phyloP scores from a whole-genome alignment of 2,329 filamentous ascomycete genomes.

The Rhexocercosporidium sp. region DNA sequence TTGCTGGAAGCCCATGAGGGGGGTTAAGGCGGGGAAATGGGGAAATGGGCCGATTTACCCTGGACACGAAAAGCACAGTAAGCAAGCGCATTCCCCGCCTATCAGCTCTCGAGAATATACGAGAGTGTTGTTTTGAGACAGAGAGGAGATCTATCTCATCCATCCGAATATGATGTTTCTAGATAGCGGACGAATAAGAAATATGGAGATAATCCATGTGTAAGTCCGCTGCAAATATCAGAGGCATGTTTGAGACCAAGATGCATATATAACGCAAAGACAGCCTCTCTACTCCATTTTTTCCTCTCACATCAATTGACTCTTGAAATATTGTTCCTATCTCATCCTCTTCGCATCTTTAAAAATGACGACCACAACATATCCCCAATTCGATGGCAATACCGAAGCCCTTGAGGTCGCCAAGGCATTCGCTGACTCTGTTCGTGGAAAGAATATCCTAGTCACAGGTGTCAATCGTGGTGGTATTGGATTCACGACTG shows the following conservation, averaged over 20 bases:
- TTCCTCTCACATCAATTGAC: background rate
- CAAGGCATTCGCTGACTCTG: constrained; percentile 42
- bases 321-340: background rate
- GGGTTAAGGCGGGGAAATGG: no score
- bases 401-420: constrained; percentile 49
- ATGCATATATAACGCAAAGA: background rate
- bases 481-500: constrained; percentile 30
- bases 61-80: no score
- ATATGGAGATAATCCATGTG: background rate
- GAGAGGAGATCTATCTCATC: background rate
- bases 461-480: constrained; percentile 29
- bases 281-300: background rate
- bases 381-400: constrained; percentile 43
- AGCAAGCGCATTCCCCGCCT: background rate
- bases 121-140: background rate
- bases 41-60: no score
- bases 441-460: constrained; percentile 45
- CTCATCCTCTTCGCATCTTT: background rate
- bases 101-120: background rate
- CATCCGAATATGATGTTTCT: no score
- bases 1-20: constrained; percentile 1
- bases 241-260: background rate
- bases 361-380: constrained; percentile 36
- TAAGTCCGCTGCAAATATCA: background rate
- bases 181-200: no score